Evolutionary conservation across 805 yeast genomes (phyloP), one percentile per base, ranked within the genome.

Genomic region (Saturnispora quitensis): DNA sequence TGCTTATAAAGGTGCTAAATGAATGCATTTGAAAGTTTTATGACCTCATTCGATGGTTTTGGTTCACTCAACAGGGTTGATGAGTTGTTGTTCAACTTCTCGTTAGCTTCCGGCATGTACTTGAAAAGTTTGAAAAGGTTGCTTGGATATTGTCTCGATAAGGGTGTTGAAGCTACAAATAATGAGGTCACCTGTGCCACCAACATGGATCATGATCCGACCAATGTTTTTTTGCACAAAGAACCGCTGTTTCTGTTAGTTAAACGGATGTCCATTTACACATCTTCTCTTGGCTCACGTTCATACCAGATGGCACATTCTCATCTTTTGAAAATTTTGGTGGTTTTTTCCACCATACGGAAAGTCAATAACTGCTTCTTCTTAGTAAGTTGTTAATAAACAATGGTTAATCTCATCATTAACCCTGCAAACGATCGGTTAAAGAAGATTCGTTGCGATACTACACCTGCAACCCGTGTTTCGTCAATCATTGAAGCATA

Each of bases 391-490:
- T 17, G 20, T 20, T 20, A 13, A 42, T 15, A 40, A 38, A 50
- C 36, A 40, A 77, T 77, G 82, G 76, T 72, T 17, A 58, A 67
- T 36, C 67, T 81, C 50, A 69, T 69, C 22, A 77, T 84, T 40
- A 73, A 75, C 51, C 76, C 90, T 2, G 78, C 90, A 54, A 82
- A 89, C 15, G 78, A 75, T 60, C 63, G 72, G 33, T 66, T 85
- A 59, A 77, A 74, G 58, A 74, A 76, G 50, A 72, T 77, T 56
- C 68, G 72, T 40, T 68, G 70, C 47, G 70, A 68, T 47, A 69
- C 73, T 18, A 68, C 67, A n/a, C 65, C 68, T 18, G 59, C 60
- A 40, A 65, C 72, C 1, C 57, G 52, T n/a, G 61, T 69, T 13
- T 62, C 64, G 27, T 53, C 70, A 10, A 68, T 69, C 71, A 36